Conservation (phyloP, 805 yeast species). For the Candida saitoana region DNA sequence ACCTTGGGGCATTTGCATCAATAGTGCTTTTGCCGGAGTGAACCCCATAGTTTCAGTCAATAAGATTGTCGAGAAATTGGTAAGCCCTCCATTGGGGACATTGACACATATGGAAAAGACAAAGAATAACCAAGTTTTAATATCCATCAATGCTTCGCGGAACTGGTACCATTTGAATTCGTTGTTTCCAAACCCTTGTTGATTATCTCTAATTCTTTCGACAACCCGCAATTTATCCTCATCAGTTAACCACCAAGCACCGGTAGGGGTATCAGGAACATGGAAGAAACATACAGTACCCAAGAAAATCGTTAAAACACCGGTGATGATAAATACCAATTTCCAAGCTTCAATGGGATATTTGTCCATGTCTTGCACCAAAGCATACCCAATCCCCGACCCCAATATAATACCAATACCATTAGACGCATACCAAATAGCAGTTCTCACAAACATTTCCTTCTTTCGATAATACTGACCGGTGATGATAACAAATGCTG, state of each 20-base stretch:
- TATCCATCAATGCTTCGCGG: constrained; percentile 31
- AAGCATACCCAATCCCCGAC: constrained; percentile 51
- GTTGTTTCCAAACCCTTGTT: constrained; percentile 42
- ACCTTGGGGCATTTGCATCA: constrained; percentile 47
- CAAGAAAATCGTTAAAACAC: constrained; percentile 50
- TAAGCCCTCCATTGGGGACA: constrained; percentile 36
- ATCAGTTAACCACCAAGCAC: constrained; percentile 36
- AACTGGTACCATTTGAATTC: constrained; percentile 35
- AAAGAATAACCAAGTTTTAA: constrained; percentile 33
- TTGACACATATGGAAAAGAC: constrained; percentile 21
- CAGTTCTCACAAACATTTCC: constrained; percentile 32
- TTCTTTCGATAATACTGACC: constrained; percentile 32
- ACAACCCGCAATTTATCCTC: constrained; percentile 32
- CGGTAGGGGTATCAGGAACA: constrained; percentile 35
- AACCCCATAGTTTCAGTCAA: constrained; percentile 23
- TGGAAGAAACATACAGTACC: constrained; percentile 47
- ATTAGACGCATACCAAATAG: constrained; percentile 33
- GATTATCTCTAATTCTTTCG: constrained; percentile 26
- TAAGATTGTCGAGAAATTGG: constrained; percentile 33
- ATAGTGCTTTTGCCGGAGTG: constrained; percentile 30
- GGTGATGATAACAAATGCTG: constrained; percentile 35
- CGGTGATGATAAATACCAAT: constrained; percentile 54
- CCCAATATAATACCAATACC: constrained; percentile 40
- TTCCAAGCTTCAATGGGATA: constrained; percentile 56
- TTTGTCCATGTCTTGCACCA: constrained; percentile 31